phyloP scores from a whole-genome alignment of 257 asterid species.

The Cynanchum wilfordii region DNA sequence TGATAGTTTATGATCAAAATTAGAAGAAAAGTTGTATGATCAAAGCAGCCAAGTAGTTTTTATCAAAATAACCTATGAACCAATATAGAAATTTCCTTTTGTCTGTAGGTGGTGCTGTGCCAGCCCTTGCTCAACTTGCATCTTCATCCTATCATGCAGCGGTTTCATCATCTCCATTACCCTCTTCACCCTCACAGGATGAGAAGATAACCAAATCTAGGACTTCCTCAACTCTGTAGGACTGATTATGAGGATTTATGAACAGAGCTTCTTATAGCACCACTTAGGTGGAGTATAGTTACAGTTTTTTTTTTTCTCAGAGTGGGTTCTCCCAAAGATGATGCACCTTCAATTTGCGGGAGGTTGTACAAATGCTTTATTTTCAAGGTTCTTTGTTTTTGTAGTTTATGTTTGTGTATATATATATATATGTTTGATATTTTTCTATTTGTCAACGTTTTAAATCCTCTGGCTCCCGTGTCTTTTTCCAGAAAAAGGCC shows the following conservation, averaged over 20 bases:
- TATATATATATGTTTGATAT: no score
- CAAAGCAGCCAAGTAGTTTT: not conserved
- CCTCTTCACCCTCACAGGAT: conserved; percentile 46
- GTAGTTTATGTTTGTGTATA: no score
- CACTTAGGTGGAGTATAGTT: not conserved
- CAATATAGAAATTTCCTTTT: not conserved
- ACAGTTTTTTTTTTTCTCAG: not conserved
- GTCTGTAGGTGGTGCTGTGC: conserved; percentile 76
- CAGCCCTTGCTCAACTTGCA: conserved; percentile 80
- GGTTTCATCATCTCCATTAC: conserved; percentile 45
- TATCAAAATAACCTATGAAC: not conserved
- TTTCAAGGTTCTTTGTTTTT: no score
- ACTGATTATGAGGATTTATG: not conserved
- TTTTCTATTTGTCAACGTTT: no score
- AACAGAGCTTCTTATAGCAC: not conserved
- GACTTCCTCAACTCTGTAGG: conserved; percentile 24
- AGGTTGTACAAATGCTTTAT: not conserved
- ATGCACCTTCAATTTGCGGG: not conserved
- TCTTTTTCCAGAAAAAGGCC: no score
- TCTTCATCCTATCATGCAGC: conserved; percentile 79
- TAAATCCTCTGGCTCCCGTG: no score
- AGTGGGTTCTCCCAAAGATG: not conserved
- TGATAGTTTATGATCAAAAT: not conserved
- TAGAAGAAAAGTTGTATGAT: not conserved
- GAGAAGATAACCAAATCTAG: conserved; percentile 25